These are phyloP conservation scores for Phytophthora litchii DNA, from an alignment of 352 stramenopile species.

Conservation along the genomic window DNA sequence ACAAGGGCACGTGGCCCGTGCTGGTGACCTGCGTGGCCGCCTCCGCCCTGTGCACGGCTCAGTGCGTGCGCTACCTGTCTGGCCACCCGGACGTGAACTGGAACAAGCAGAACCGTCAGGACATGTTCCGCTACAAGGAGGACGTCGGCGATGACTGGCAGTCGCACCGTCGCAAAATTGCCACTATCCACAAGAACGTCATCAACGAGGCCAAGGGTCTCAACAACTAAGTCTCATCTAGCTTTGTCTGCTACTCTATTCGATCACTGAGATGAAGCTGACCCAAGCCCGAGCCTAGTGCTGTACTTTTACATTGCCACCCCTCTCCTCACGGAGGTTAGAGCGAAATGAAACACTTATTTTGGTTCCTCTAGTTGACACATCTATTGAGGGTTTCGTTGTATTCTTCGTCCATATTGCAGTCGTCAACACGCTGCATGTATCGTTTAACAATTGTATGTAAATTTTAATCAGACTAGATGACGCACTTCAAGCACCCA, in stretches of 20 bases:
- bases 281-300: conserved; percentile 13
- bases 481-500: conserved; percentile 58
- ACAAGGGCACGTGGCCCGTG: conserved; percentile 81
- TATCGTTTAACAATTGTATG: conserved; percentile 6
- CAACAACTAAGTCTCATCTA: conserved; percentile 43
- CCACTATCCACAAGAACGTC: conserved; percentile 73
- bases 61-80: conserved; percentile 72
- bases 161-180: conserved; percentile 76
- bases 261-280: conserved; percentile 11
- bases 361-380: conserved; percentile 27
- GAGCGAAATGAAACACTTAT: conserved; percentile 29
- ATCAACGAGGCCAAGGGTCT: conserved; percentile 84
- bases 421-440: conserved; percentile 2
- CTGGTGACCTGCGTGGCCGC: conserved; percentile 72
- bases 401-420: not conserved
- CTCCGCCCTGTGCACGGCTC: conserved; percentile 66
- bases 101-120: conserved; percentile 79
- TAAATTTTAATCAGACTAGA: conserved; percentile 27
- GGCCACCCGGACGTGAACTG: conserved; percentile 79
- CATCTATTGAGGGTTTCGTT: not conserved
- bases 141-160: conserved; percentile 69
- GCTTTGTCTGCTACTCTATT: not conserved
- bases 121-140: conserved; percentile 75
- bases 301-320: conserved; percentile 41
- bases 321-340: conserved; percentile 8